These are phyloP conservation scores for Ceratocystis ficicola DNA, from an alignment of 2,329 filamentous ascomycete species.

Conservation along the genomic window DNA sequence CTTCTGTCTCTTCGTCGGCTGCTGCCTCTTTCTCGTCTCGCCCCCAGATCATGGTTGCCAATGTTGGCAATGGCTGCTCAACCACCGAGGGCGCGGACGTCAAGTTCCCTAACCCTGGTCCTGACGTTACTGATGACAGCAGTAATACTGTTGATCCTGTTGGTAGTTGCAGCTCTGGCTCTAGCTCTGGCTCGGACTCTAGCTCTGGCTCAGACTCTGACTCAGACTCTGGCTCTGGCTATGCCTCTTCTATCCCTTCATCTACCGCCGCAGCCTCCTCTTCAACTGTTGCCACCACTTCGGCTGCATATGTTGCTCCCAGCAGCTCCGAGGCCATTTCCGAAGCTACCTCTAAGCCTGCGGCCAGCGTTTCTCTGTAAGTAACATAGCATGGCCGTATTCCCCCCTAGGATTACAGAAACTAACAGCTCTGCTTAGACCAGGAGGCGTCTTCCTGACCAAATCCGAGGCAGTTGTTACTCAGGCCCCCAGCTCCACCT, in stretches of 20 bases:
- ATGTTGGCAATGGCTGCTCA: slow-evolving; percentile 48
- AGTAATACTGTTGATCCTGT: slow-evolving; percentile 29
- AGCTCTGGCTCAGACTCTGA: slow-evolving; percentile 19
- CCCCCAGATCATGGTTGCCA: slow-evolving; percentile 60
- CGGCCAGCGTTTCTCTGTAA: slow-evolving; percentile 24
- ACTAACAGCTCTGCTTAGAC: slow-evolving; percentile 25
- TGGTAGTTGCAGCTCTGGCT: slow-evolving; percentile 30
- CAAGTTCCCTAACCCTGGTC: slow-evolving; percentile 54
- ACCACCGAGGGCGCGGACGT: slow-evolving; percentile 48
- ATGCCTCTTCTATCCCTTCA: slow-evolving; percentile 25
- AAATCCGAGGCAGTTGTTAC: slow-evolving; percentile 16
- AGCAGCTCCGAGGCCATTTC: slow-evolving; percentile 11
- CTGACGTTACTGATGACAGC: slow-evolving; percentile 36
- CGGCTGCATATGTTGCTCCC: neutral
- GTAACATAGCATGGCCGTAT: slow-evolving; percentile 23
- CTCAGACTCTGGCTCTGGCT: slow-evolving; percentile 12
- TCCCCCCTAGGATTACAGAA: neutral
- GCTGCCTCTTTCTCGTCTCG: slow-evolving; percentile 40
- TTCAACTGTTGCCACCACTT: slow-evolving; percentile 22
- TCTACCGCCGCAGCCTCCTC: slow-evolving; percentile 24
- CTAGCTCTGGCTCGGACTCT: slow-evolving; percentile 21
- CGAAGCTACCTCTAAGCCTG: slow-evolving; percentile 22
- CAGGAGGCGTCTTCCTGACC: slow-evolving; percentile 36
- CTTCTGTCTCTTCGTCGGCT: slow-evolving; percentile 22
- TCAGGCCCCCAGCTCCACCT: slow-evolving; percentile 24